These are phyloP conservation scores for Penicillium concentricum DNA, from an alignment of 2,329 filamentous ascomycete species.

Conservation along the genomic window DNA sequence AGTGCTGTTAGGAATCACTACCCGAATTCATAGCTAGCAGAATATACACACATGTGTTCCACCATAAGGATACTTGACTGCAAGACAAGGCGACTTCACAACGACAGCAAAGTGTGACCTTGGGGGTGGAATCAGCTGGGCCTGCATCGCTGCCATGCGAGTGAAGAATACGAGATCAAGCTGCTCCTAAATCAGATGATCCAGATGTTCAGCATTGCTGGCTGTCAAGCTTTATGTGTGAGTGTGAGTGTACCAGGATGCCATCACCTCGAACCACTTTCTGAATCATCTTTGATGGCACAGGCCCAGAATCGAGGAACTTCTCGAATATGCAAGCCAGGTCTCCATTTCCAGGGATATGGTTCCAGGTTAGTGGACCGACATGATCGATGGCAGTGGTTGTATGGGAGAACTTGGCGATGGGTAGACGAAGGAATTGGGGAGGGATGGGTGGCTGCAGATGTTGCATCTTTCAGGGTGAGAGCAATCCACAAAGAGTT, in stretches of 20 bases:
- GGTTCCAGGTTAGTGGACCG: conserved; percentile 45
- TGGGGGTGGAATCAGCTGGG: conserved; percentile 13
- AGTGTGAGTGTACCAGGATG: conserved; percentile 34
- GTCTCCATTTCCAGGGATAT: conserved; percentile 40
- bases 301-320: conserved; percentile 4
- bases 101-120: conserved; percentile 42
- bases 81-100: conserved; percentile 47
- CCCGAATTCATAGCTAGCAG: background rate
- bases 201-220: background rate
- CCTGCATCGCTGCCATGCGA: conserved; percentile 23
- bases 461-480: background rate
- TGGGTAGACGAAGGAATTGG: conserved; percentile 25
- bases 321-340: conserved; percentile 39
- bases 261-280: conserved; percentile 36
- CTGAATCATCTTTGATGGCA: conserved; percentile 25
- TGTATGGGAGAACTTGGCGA: conserved; percentile 48
- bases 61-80: conserved; percentile 43
- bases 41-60: conserved; percentile 29
- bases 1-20: background rate
- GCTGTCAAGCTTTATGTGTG: background rate
- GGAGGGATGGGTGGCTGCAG: conserved; percentile 8
- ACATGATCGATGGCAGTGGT: conserved; percentile 38
- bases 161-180: conserved; percentile 39
- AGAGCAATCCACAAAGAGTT: background rate
- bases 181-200: conserved; percentile 37